phyloP scores from a whole-genome alignment of 2,329 filamentous ascomycete species.

The Capronia epimyces region DNA sequence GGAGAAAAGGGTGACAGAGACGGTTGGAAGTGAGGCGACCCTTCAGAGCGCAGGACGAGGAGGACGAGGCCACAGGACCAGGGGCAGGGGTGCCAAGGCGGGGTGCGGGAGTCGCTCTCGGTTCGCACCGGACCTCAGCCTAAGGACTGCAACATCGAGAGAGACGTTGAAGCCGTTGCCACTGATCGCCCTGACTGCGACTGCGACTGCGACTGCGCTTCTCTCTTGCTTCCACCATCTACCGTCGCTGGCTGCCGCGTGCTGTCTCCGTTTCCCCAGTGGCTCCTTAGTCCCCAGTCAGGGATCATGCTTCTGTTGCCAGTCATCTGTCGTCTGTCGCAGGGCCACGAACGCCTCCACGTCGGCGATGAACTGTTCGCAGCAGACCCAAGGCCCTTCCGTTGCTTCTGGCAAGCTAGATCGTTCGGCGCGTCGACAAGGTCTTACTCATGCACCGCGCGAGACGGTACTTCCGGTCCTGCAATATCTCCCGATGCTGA shows the following conservation, averaged over 20 bases:
- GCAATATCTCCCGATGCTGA: conserved; percentile 6
- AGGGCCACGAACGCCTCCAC: conserved; percentile 18
- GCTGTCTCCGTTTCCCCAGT: too few species aligned
- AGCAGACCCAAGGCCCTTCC: neutral
- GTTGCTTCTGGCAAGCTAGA: conserved; percentile 10
- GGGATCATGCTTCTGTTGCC: conserved; percentile 8
- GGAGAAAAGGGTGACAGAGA: neutral
- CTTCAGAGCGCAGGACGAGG: neutral
- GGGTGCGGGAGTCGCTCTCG: neutral
- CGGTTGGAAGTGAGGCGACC: conserved; percentile 20
- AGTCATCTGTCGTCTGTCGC: too few species aligned
- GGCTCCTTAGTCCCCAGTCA: too few species aligned
- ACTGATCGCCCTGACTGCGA: neutral
- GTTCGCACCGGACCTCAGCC: conserved; percentile 5
- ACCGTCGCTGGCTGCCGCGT: too few species aligned
- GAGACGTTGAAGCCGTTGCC: too few species aligned
- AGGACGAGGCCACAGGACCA: neutral
- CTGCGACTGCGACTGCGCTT: neutral
- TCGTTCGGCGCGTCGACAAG: conserved; percentile 4
- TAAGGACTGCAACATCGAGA: neutral
- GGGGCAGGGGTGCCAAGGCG: neutral
- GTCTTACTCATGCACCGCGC: neutral
- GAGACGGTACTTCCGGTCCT: conserved; percentile 5
- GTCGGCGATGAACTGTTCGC: conserved; percentile 19
- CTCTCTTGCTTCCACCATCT: neutral